Percentiles rank a stretch among this genome's conserved stretches.
Conservation (phyloP, 768 basidiomycete genomes). For the Boletus speciosus region DNA sequence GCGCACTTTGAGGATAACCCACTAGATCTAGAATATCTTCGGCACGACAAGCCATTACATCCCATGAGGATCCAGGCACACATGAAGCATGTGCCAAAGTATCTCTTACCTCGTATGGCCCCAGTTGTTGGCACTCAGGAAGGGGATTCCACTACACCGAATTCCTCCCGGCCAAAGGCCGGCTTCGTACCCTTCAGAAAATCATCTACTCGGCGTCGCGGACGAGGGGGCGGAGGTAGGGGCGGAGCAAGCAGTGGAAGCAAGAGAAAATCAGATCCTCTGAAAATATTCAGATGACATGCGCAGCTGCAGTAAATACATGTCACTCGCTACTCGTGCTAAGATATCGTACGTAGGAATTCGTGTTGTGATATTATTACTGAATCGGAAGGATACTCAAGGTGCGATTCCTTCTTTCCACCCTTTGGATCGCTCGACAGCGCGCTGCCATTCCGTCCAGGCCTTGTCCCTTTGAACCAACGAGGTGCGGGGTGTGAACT, state of each 20-base stretch:
- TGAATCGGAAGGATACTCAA: conserved; percentile 6
- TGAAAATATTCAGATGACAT: conserved; percentile 64
- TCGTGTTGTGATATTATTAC: not conserved
- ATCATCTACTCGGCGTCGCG: conserved; percentile 41
- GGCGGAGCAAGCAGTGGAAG: conserved; percentile 35
- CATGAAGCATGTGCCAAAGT: conserved; percentile 94
- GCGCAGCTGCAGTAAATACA: not conserved
- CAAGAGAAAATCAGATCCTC: conserved; percentile 75
- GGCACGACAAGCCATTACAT: conserved; percentile 93
- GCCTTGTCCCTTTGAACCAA: conserved; percentile 56
- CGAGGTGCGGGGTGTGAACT: conserved; percentile 58
- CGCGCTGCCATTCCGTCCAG: conserved; percentile 84
- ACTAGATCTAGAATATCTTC: conserved; percentile 83
- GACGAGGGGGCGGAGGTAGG: conserved; percentile 49
- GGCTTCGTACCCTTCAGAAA: conserved; percentile 79
- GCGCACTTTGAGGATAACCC: conserved; percentile 99
- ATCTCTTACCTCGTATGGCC: conserved; percentile 78
- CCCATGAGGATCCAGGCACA: conserved; percentile 88
- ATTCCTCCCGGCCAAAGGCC: conserved; percentile 29
- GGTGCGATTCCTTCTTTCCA: conserved; percentile 65
- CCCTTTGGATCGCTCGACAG: conserved; percentile 75
- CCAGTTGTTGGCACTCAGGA: conserved; percentile 40
- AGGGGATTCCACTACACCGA: conserved; percentile 12
- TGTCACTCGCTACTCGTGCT: not conserved
- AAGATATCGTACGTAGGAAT: not conserved